These are phyloP conservation scores for Candida sonorensis DNA, from an alignment of 805 yeast species.

Conservation along the genomic window DNA sequence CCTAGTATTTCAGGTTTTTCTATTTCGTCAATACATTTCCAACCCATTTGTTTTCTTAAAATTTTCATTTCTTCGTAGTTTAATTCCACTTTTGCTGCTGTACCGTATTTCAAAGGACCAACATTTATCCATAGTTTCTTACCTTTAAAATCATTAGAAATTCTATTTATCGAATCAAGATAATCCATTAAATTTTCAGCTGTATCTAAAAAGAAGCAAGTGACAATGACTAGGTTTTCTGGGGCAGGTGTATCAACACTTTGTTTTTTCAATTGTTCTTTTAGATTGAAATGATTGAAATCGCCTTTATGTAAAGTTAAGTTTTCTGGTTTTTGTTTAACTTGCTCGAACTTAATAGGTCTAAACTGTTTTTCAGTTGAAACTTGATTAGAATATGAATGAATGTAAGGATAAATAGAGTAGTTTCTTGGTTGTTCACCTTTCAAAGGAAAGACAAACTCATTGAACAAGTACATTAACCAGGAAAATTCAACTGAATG, in stretches of 20 bases:
- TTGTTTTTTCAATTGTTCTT: constrained; percentile 10
- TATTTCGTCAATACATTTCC: constrained; percentile 39
- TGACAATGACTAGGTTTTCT: constrained; percentile 50
- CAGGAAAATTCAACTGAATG: constrained; percentile 74
- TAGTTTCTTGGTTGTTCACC: constrained; percentile 12
- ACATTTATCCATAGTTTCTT: constrained; percentile 72
- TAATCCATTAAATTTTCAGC: constrained; percentile 82
- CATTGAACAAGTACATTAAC: constrained; percentile 66
- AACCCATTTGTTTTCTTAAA: constrained; percentile 54
- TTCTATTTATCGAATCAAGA: constrained; percentile 51
- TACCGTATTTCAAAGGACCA: constrained; percentile 92
- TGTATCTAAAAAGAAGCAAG: constrained; percentile 83
- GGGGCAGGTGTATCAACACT: constrained; percentile 15
- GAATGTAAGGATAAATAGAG: constrained; percentile 45
- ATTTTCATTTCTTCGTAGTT: constrained; percentile 58
- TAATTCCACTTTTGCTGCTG: constrained; percentile 71
- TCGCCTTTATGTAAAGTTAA: constrained; percentile 50
- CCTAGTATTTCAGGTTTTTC: constrained; percentile 39
- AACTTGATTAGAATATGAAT: constrained; percentile 62
- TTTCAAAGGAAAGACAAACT: constrained; percentile 43
- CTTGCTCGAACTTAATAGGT: constrained; percentile 26
- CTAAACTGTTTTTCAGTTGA: constrained; percentile 44
- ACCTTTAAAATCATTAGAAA: constrained; percentile 28
- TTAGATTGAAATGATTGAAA: constrained; percentile 47
- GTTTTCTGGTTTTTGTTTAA: constrained; percentile 36